These are phyloP conservation scores for Cinnamomum micranthum DNA, from an alignment of 164 flowering plant species.

Conservation along the genomic window DNA sequence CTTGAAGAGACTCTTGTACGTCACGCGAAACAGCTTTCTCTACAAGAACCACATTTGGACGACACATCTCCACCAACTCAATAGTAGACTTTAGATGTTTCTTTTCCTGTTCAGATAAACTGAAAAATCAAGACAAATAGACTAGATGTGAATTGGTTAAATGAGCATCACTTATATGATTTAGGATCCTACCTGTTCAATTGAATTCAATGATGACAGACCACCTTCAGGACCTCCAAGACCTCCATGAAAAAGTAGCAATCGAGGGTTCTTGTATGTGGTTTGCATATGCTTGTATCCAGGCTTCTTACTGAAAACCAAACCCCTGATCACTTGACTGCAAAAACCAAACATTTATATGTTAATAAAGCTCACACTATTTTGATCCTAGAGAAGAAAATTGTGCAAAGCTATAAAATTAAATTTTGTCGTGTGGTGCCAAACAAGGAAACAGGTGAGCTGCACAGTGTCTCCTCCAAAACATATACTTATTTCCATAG, in stretches of 20 bases:
- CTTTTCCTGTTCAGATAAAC: constrained; percentile 43
- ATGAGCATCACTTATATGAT: not conserved
- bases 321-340: constrained; percentile 79
- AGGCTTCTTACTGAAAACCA: constrained; percentile 91
- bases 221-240: constrained; percentile 66
- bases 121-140: constrained; percentile 16
- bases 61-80: constrained; percentile 60
- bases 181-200: constrained; percentile 55
- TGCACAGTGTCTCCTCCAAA: no score
- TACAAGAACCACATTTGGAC: constrained; percentile 82
- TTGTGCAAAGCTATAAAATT: no score
- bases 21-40: constrained; percentile 86
- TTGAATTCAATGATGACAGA: constrained; percentile 64
- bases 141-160: not conserved
- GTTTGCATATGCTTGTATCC: constrained; percentile 93
- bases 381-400: no score
- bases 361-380: no score
- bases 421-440: no score
- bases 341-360: constrained; percentile 15
- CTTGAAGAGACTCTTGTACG: constrained; percentile 68
- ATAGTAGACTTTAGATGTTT: constrained; percentile 40
- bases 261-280: constrained; percentile 56
- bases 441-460: no score
- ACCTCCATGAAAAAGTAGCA: constrained; percentile 67
- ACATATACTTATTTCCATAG: no score